phyloP scores from a whole-genome alignment of 768 basidiomycete genomes.

The Rhodotorula babjevae region DNA sequence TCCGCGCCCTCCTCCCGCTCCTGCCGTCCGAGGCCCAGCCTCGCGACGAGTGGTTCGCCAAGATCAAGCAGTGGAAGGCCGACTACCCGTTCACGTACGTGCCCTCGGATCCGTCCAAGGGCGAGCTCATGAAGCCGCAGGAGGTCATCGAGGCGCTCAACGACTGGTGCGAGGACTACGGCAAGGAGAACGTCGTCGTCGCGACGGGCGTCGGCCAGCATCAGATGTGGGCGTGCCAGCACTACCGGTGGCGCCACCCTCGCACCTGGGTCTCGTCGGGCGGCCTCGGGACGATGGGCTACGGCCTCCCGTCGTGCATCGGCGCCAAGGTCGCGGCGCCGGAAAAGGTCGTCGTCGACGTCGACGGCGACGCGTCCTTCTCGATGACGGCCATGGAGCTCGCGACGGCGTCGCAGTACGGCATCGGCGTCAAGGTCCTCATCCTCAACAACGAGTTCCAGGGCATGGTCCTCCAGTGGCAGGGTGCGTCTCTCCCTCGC shows the following conservation, averaged over 20 bases:
- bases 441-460: constrained; percentile 45
- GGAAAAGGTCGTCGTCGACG: constrained; percentile 85
- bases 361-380: constrained; percentile 97
- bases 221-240: constrained; percentile 99
- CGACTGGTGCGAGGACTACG: constrained; percentile 61
- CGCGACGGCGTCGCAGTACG: constrained; percentile 80
- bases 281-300: constrained; percentile 98
- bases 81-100: constrained; percentile 84
- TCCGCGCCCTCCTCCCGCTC: constrained; percentile 74
- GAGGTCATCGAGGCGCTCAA: constrained; percentile 93
- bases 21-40: constrained; percentile 49
- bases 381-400: constrained; percentile 99
- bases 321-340: constrained; percentile 97
- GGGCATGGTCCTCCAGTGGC: constrained; percentile 99
- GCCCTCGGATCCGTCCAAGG: constrained; percentile 55
- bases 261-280: constrained; percentile 78
- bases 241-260: constrained; percentile 84
- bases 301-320: constrained; percentile 86
- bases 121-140: constrained; percentile 84
- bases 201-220: constrained; percentile 97
- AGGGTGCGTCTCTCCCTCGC: too few species aligned
- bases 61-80: constrained; percentile 78
- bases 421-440: constrained; percentile 77
- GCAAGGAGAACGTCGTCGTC: constrained; percentile 79
- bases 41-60: constrained; percentile 72